These are phyloP conservation scores for Globisporangium echinulatum DNA, from an alignment of 352 stramenopile species.

Conservation along the genomic window DNA sequence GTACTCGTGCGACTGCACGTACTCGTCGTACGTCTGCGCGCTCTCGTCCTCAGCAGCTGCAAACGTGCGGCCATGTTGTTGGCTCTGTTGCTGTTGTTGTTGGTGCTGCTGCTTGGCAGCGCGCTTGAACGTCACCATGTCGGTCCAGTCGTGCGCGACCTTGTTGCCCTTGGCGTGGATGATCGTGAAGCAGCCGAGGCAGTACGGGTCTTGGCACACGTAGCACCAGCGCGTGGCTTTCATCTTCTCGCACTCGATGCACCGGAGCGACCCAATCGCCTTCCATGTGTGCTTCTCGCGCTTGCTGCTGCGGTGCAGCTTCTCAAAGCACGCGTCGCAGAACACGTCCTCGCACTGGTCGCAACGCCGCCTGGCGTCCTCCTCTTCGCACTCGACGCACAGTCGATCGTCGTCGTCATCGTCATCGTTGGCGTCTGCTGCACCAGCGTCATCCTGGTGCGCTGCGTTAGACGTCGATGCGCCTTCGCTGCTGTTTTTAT, in stretches of 20 bases:
- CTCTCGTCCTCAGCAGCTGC: slow-evolving; percentile 32
- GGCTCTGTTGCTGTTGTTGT: slow-evolving; percentile 21
- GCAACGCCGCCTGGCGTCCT: slow-evolving; percentile 58
- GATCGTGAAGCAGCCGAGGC: slow-evolving; percentile 74
- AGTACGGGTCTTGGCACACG: slow-evolving; percentile 74
- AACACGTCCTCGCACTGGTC: slow-evolving; percentile 75
- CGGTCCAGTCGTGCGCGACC: slow-evolving; percentile 52
- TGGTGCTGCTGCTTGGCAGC: slow-evolving; percentile 29
- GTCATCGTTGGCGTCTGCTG: slow-evolving; percentile 14
- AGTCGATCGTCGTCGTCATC: slow-evolving; percentile 56
- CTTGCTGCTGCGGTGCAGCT: slow-evolving; percentile 64
- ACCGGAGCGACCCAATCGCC: slow-evolving; percentile 62
- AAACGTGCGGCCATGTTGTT: background rate
- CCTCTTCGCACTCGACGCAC: slow-evolving; percentile 76
- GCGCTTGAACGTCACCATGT: slow-evolving; percentile 61
- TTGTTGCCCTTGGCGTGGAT: slow-evolving; percentile 84
- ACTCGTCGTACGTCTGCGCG: slow-evolving; percentile 73
- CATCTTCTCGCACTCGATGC: slow-evolving; percentile 84
- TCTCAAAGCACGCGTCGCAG: slow-evolving; percentile 71
- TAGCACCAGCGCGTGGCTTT: slow-evolving; percentile 72
- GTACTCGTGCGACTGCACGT: slow-evolving; percentile 66
- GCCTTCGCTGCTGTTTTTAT: background rate
- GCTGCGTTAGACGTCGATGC: background rate
- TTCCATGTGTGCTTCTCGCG: slow-evolving; percentile 75
- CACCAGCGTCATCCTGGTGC: slow-evolving; percentile 2